Percentiles rank a stretch among this genome's conserved stretches.
phyloP scores from a whole-genome alignment of 768 basidiomycete genomes.

The Infundibulicybe gibba region DNA sequence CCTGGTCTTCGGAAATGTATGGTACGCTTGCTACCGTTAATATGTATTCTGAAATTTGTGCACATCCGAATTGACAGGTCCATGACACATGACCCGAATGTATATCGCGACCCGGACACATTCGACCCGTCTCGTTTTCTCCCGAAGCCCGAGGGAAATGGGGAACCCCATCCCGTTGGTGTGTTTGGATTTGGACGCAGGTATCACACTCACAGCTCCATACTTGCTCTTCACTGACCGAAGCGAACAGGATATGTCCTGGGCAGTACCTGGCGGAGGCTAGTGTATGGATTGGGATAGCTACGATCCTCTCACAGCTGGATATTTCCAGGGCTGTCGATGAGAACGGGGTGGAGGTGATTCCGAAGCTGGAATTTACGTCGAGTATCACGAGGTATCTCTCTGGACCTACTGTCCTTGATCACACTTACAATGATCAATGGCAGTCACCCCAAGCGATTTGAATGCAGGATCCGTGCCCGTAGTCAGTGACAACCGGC shows the following conservation, averaged over 20 bases:
- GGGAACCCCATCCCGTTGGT: conserved; percentile 6
- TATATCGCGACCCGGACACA: conserved; percentile 33
- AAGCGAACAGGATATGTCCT: not conserved
- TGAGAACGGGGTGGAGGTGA: not conserved
- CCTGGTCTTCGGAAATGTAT: conserved; percentile 35
- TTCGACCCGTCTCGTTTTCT: conserved; percentile 41
- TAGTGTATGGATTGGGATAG: not conserved
- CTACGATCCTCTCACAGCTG: not conserved
- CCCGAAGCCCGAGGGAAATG: conserved; percentile 10
- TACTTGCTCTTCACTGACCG: not conserved
- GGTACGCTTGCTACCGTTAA: conserved; percentile 15
- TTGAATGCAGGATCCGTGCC: too few relatives aligned
- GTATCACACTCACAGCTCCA: conserved; percentile 2
- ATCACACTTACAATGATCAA: too few relatives aligned
- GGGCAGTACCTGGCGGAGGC: not conserved
- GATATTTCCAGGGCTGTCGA: not conserved
- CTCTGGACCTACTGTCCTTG: too few relatives aligned
- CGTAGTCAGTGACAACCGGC: too few relatives aligned
- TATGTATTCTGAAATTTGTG: not conserved
- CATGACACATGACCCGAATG: conserved; percentile 30
- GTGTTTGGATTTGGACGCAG: conserved; percentile 22
- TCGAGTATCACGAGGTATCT: not conserved
- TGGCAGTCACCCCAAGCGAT: too few relatives aligned
- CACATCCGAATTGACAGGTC: conserved; percentile 28
- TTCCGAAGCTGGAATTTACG: not conserved